These are phyloP conservation scores for Paspalum notatum DNA, from an alignment of 176 grass and related monocot genomes.

Conservation along the genomic window DNA sequence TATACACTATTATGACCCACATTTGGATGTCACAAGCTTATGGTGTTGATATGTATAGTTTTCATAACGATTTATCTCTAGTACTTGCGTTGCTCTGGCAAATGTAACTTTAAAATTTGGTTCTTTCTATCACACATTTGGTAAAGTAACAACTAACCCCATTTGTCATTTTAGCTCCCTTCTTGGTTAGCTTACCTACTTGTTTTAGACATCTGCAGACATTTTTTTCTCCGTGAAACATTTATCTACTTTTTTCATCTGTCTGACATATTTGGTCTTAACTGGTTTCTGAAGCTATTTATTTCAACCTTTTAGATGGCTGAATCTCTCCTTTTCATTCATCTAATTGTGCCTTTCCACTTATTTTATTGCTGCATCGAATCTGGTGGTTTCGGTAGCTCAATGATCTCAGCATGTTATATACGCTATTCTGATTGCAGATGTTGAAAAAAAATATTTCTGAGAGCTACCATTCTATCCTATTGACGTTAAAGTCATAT, in stretches of 20 bases:
- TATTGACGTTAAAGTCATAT: neutral
- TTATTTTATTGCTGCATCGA: neutral
- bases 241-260: neutral
- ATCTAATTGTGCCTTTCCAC: neutral
- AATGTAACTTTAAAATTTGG: no score
- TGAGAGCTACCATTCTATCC: slow-evolving; percentile 21
- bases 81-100: neutral
- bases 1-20: slow-evolving; percentile 54
- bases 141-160: neutral
- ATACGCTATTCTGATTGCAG: slow-evolving; percentile 60
- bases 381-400: slow-evolving; percentile 14
- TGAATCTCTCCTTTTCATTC: neutral
- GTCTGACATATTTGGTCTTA: neutral
- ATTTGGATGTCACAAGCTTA: slow-evolving; percentile 31
- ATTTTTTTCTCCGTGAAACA: neutral
- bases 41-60: neutral
- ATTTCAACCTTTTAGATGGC: neutral
- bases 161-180: neutral
- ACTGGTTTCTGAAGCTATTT: neutral
- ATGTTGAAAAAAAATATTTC: slow-evolving; percentile 41
- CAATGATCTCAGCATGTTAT: slow-evolving; percentile 46
- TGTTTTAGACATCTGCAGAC: neutral
- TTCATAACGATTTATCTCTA: neutral
- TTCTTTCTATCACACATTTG: neutral
- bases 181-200: neutral